Percentiles rank a stretch among this genome's conserved stretches.
Conservation (phyloP, 306 rosid species). For the Arachis hypogaea region DNA sequence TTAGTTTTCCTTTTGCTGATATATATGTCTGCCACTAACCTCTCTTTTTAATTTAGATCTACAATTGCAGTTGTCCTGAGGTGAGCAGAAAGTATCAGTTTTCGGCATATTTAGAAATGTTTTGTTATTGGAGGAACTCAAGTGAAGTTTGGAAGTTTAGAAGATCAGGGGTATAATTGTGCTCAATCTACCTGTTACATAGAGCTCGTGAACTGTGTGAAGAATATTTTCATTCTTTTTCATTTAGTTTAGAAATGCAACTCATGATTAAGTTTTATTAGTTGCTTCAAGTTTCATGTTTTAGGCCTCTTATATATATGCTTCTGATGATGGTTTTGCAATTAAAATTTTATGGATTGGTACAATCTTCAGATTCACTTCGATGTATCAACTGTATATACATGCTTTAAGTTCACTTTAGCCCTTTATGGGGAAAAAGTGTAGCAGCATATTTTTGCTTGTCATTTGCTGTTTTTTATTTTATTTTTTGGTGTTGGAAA, state of each 20-base stretch:
- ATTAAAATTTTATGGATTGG: background rate
- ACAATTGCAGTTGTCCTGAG: too few relatives aligned
- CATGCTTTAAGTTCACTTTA: background rate
- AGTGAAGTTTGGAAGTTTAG: too few relatives aligned
- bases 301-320: background rate
- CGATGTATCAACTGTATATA: slow-evolving; percentile 6
- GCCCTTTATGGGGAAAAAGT: slow-evolving; percentile 9
- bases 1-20: too few relatives aligned
- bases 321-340: background rate
- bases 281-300: slow-evolving; percentile 23
- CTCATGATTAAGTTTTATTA: background rate
- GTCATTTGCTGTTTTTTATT: slow-evolving; percentile 14
- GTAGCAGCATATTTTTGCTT: background rate
- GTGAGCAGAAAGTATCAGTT: too few relatives aligned
- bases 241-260: background rate
- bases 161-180: too few relatives aligned
- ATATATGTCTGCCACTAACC: too few relatives aligned
- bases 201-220: too few relatives aligned
- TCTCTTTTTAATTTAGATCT: too few relatives aligned
- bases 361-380: slow-evolving; percentile 12
- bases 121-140: too few relatives aligned
- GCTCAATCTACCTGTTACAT: too few relatives aligned
- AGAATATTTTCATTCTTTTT: slow-evolving; percentile 12
- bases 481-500: slow-evolving; percentile 13
- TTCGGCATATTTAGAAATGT: too few relatives aligned